These are phyloP conservation scores for Diaporthe ilicicola DNA, from an alignment of 2,329 filamentous ascomycete species.

Conservation along the genomic window DNA sequence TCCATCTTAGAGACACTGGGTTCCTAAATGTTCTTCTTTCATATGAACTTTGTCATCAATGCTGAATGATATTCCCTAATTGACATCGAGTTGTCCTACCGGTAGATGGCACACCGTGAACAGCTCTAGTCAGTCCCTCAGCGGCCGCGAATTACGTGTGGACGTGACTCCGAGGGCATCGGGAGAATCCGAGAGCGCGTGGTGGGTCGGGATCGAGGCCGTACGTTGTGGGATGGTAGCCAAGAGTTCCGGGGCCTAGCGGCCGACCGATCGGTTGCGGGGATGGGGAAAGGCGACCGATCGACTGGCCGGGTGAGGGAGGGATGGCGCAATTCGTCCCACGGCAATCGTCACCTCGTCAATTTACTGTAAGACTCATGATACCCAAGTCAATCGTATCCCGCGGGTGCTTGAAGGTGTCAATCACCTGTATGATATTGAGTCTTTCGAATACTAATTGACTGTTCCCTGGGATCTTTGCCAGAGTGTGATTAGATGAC, in stretches of 20 bases:
- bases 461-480: no score
- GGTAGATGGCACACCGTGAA: neutral
- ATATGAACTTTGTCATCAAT: neutral
- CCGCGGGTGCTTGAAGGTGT: neutral
- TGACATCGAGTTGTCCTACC: neutral
- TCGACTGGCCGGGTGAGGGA: neutral
- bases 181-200: neutral
- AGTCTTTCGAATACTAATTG: no score
- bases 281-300: neutral
- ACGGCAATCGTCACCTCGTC: neutral
- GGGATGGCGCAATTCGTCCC: slow-evolving; percentile 1
- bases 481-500: neutral
- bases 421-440: neutral
- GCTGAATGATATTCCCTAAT: neutral
- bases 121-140: neutral
- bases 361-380: neutral
- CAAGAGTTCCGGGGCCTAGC: neutral
- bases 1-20: no score
- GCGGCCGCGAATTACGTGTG: neutral
- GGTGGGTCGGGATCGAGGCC: neutral
- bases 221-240: neutral
- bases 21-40: neutral
- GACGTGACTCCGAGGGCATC: neutral
- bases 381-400: neutral
- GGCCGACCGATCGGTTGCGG: slow-evolving; percentile 15